These are phyloP conservation scores for Nakaseomyces delphensis DNA, from an alignment of 1,139 yeast species.

Conservation along the genomic window DNA sequence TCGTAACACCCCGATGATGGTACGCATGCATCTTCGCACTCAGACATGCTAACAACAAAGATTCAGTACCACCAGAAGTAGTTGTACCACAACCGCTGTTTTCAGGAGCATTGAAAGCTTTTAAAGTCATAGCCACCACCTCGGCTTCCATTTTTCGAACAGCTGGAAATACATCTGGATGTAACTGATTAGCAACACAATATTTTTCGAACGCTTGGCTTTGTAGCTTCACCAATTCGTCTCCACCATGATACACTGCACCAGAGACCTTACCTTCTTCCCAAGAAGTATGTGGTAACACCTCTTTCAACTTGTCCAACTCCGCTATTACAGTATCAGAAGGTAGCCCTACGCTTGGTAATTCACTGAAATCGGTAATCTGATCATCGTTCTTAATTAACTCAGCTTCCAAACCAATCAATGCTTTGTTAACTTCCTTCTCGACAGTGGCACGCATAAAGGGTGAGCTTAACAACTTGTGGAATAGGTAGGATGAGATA, in stretches of 20 bases:
- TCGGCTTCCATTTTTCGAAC: slow-evolving; percentile 95
- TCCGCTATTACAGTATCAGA: slow-evolving; percentile 39
- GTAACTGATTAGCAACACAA: slow-evolving; percentile 87
- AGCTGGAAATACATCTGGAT: slow-evolving; percentile 96
- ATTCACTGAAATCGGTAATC: slow-evolving; percentile 37
- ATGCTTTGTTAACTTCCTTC: slow-evolving; percentile 45
- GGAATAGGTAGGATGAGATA: slow-evolving; percentile 29
- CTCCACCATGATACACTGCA: slow-evolving; percentile 94
- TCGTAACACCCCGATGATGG: slow-evolving; percentile 48
- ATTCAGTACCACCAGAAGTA: slow-evolving; percentile 96
- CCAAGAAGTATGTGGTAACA: slow-evolving; percentile 68
- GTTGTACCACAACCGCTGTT: slow-evolving; percentile 73
- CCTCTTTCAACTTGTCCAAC: slow-evolving; percentile 39
- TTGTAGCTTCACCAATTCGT: slow-evolving; percentile 62
- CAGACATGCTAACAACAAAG: slow-evolving; percentile 72
- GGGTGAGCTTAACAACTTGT: slow-evolving; percentile 42
- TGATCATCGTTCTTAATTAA: slow-evolving; percentile 45
- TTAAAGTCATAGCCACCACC: slow-evolving; percentile 83
- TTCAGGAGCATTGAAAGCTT: slow-evolving; percentile 63
- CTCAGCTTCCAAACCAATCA: slow-evolving; percentile 43
- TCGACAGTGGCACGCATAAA: slow-evolving; percentile 50
- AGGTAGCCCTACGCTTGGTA: slow-evolving; percentile 54
- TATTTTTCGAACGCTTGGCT: slow-evolving; percentile 65
- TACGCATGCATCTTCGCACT: slow-evolving; percentile 63
- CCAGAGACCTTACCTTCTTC: slow-evolving; percentile 80